A percentile compares a stretch with the other conserved stretches of the same genome.
phyloP scores from a whole-genome alignment of 129 eudicot genomes.

The Tagetes erecta region DNA sequence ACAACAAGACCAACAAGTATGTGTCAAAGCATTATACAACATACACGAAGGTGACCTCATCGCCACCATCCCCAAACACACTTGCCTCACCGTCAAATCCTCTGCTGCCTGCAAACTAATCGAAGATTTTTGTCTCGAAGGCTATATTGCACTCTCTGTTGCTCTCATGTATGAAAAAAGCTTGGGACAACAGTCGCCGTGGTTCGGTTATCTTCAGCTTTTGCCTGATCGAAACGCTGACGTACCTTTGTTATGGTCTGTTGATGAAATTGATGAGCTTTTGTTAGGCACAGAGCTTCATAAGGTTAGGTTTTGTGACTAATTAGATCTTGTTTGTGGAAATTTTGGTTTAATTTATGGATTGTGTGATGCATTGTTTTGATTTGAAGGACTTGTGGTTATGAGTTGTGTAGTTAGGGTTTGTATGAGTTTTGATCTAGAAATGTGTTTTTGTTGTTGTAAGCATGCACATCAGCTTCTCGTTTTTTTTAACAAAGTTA shows the following conservation, averaged over 20 bases:
- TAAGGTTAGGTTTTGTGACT: conserved; percentile 43
- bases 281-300: conserved; percentile 82
- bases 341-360: background rate
- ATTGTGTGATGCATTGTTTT: background rate
- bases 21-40: conserved; percentile 51
- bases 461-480: no score
- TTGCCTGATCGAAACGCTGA: conserved; percentile 52
- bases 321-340: background rate
- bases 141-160: conserved; percentile 65
- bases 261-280: conserved; percentile 51
- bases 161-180: conserved; percentile 84
- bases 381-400: background rate
- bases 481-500: no score
- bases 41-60: conserved; percentile 72
- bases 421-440: background rate
- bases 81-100: conserved; percentile 73
- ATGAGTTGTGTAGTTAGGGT: background rate
- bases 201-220: conserved; percentile 68
- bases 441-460: no score
- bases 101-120: conserved; percentile 55
- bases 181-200: conserved; percentile 57
- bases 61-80: conserved; percentile 80
- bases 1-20: conserved; percentile 36
- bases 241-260: conserved; percentile 79
- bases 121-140: conserved; percentile 62